A percentile compares a stretch with the other conserved stretches of the same genome.
Conservation (phyloP, 139 green algal species). For the Limnomonas spitsbergensis region DNA sequence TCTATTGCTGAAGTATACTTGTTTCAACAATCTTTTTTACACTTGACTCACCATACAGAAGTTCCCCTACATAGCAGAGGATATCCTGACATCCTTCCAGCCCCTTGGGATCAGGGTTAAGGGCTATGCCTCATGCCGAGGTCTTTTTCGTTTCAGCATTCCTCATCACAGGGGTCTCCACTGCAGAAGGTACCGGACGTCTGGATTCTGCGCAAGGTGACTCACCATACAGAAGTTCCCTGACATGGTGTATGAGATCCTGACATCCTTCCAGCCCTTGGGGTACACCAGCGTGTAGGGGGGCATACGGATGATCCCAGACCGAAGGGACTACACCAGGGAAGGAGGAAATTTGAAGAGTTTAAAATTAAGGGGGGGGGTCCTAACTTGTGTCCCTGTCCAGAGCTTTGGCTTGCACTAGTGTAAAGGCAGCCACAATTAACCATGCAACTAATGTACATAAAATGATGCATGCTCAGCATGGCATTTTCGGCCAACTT, state of each 20-base stretch:
- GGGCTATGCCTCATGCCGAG: not conserved
- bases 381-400: too few relatives aligned
- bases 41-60: not conserved
- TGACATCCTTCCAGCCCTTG: not conserved
- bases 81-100: not conserved
- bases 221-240: constrained; percentile 24
- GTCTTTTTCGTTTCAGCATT: not conserved
- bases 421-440: too few relatives aligned
- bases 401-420: too few relatives aligned
- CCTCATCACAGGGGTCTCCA: not conserved
- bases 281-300: not conserved
- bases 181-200: not conserved
- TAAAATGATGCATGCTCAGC: too few relatives aligned
- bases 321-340: constrained; percentile 5
- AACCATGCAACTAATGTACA: too few relatives aligned
- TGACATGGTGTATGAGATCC: constrained; percentile 5
- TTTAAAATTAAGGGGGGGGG: too few relatives aligned
- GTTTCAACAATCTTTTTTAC: not conserved
- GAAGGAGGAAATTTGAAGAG: too few relatives aligned
- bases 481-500: too few relatives aligned
- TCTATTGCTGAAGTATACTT: too few relatives aligned
- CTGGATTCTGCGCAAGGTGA: not conserved
- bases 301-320: not conserved
- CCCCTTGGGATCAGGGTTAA: not conserved
- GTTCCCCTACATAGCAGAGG: not conserved